Percentiles rank a stretch among this genome's conserved stretches.
These are phyloP conservation scores for Boletus fagicola DNA, from an alignment of 768 basidiomycete species.

Conservation along the genomic window DNA sequence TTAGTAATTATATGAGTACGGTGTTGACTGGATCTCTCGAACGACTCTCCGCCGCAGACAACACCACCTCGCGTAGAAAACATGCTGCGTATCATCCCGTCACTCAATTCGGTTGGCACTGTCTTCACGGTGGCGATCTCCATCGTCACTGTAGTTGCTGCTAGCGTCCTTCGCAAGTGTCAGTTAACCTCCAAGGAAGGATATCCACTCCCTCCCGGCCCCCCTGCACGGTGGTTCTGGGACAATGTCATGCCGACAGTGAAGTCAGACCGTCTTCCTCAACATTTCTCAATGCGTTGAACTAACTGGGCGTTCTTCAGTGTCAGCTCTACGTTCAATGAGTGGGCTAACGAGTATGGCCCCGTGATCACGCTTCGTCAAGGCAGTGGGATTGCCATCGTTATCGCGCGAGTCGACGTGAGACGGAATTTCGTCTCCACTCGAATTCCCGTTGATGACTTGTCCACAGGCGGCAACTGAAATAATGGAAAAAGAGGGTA, in stretches of 20 bases:
- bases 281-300: neutral
- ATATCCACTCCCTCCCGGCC: neutral
- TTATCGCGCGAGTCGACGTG: constrained; percentile 23
- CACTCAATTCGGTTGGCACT: no score
- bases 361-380: constrained; percentile 55
- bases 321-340: constrained; percentile 37
- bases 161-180: neutral
- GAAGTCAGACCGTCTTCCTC: constrained; percentile 5
- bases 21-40: no score
- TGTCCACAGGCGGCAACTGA: constrained; percentile 47
- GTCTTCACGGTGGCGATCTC: no score
- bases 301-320: constrained; percentile 1
- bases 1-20: no score
- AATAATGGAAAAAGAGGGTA: constrained; percentile 62
- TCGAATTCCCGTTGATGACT: neutral
- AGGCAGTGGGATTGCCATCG: constrained; percentile 33
- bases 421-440: neutral
- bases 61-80: no score
- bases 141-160: neutral
- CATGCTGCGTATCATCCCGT: no score
- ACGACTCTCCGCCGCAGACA: no score
- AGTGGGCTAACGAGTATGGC: constrained; percentile 57
- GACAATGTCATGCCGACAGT: constrained; percentile 1
- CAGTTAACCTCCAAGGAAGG: constrained; percentile 4
- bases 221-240: constrained; percentile 9